Conservation (phyloP, 2,329 filamentous ascomycete genomes). For the Aspergillus sp. region DNA sequence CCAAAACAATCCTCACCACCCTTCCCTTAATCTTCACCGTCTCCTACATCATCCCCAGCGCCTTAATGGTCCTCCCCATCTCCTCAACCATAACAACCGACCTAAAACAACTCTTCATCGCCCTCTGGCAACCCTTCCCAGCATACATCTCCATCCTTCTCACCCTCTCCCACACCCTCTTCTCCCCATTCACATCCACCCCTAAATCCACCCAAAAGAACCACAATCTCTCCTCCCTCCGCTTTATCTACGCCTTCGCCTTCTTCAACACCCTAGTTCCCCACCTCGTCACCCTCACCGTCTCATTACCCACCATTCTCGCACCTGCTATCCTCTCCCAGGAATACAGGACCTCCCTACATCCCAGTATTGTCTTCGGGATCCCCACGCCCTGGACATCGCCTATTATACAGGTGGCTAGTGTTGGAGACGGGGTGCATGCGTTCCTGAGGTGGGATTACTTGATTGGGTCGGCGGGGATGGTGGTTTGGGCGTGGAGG, state of each 20-base stretch:
- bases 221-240: slow-evolving; percentile 35
- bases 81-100: slow-evolving; percentile 41
- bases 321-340: slow-evolving; percentile 40
- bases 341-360: slow-evolving; percentile 42
- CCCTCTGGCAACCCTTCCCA: slow-evolving; percentile 55
- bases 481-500: slow-evolving; percentile 49
- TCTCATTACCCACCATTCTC: slow-evolving; percentile 43
- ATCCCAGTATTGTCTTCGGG: slow-evolving; percentile 42
- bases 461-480: slow-evolving; percentile 43
- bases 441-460: slow-evolving; percentile 55
- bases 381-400: slow-evolving; percentile 37
- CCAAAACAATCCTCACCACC: slow-evolving; percentile 33
- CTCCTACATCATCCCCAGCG: slow-evolving; percentile 48
- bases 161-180: slow-evolving; percentile 29
- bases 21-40: slow-evolving; percentile 46
- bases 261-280: slow-evolving; percentile 42
- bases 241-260: slow-evolving; percentile 45
- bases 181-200: slow-evolving; percentile 27
- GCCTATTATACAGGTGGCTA: slow-evolving; percentile 30
- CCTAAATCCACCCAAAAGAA: slow-evolving; percentile 27
- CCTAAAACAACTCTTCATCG: slow-evolving; percentile 52
- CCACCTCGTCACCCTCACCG: slow-evolving; percentile 44
- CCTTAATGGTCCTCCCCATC: slow-evolving; percentile 47
- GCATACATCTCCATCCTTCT: slow-evolving; percentile 48
- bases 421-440: slow-evolving; percentile 45